These are phyloP conservation scores for Quaeritorhiza haematococci DNA, from an alignment of 371 early-diverging fungal genomes.

Conservation along the genomic window DNA sequence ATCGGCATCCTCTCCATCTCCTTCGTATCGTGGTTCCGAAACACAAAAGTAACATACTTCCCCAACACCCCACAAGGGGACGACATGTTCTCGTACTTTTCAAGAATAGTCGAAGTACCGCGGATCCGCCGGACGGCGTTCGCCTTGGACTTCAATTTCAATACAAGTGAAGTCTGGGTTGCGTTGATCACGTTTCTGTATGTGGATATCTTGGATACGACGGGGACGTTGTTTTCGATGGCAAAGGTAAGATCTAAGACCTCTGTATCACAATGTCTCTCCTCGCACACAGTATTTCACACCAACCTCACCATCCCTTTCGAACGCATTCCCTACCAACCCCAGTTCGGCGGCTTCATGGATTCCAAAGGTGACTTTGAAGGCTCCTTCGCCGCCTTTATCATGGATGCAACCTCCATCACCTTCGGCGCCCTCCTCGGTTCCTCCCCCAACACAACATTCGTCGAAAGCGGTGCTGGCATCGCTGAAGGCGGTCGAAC, in stretches of 20 bases:
- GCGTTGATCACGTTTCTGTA: slow-evolving; percentile 75
- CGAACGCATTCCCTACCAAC: too few species aligned
- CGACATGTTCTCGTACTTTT: slow-evolving; percentile 63
- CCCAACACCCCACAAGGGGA: slow-evolving; percentile 61
- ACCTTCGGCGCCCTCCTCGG: slow-evolving; percentile 67
- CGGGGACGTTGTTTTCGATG: slow-evolving; percentile 75
- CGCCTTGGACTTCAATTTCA: slow-evolving; percentile 58
- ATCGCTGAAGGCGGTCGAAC: slow-evolving; percentile 77
- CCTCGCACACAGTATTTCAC: too few species aligned
- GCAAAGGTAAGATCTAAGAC: too few species aligned
- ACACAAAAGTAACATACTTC: slow-evolving; percentile 65
- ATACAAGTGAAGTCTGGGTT: slow-evolving; percentile 64
- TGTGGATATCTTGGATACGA: slow-evolving; percentile 76
- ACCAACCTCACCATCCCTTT: too few species aligned
- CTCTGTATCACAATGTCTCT: too few species aligned
- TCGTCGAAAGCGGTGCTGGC: slow-evolving; percentile 74
- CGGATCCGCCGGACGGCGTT: slow-evolving; percentile 55
- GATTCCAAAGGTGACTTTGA: slow-evolving; percentile 70
- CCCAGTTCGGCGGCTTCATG: slow-evolving; percentile 66
- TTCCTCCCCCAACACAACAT: slow-evolving; percentile 70
- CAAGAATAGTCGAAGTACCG: slow-evolving; percentile 63
- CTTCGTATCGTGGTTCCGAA: slow-evolving; percentile 63
- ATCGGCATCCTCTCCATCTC: slow-evolving; percentile 66
- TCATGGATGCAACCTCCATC: slow-evolving; percentile 63
- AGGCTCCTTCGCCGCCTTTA: slow-evolving; percentile 65